These are phyloP conservation scores for Aspergillus sp. DNA, from an alignment of 2,329 filamentous ascomycete species.

Conservation along the genomic window DNA sequence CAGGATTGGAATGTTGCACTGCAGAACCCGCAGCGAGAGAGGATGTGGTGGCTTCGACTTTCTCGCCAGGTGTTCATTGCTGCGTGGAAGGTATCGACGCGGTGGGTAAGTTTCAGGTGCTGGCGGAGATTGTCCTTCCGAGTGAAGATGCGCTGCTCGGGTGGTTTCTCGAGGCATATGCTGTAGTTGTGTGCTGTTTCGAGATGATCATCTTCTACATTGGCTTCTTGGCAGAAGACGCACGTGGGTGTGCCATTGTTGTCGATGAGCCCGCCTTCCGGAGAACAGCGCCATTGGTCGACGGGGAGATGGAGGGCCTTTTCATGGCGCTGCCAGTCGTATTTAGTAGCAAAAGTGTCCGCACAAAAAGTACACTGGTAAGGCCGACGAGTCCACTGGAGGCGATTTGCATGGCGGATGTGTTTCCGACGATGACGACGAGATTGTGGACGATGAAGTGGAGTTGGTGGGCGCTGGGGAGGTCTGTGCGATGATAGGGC, in stretches of 20 bases:
- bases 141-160: conserved; percentile 58
- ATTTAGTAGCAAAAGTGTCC: conserved; percentile 48
- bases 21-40: conserved; percentile 43
- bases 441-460: conserved; percentile 3
- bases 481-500: neutral
- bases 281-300: conserved; percentile 57
- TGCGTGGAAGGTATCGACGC: conserved; percentile 48
- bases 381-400: neutral
- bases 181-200: conserved; percentile 55
- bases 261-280: conserved; percentile 38
- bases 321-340: conserved; percentile 51
- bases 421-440: conserved; percentile 31
- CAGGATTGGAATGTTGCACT: conserved; percentile 32
- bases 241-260: conserved; percentile 47
- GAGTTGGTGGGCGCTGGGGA: conserved; percentile 15
- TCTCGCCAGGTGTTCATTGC: conserved; percentile 59
- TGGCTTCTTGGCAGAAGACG: conserved; percentile 54
- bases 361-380: conserved; percentile 50
- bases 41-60: conserved; percentile 50
- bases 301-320: conserved; percentile 52
- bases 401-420: neutral
- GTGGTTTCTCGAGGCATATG: conserved; percentile 57
- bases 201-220: conserved; percentile 54
- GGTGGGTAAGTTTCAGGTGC: conserved; percentile 58
- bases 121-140: conserved; percentile 61